A percentile compares a stretch with the other conserved stretches of the same genome.
These are phyloP conservation scores for Ophiostoma ulmi DNA, from an alignment of 2,329 filamentous ascomycete species.

Conservation along the genomic window DNA sequence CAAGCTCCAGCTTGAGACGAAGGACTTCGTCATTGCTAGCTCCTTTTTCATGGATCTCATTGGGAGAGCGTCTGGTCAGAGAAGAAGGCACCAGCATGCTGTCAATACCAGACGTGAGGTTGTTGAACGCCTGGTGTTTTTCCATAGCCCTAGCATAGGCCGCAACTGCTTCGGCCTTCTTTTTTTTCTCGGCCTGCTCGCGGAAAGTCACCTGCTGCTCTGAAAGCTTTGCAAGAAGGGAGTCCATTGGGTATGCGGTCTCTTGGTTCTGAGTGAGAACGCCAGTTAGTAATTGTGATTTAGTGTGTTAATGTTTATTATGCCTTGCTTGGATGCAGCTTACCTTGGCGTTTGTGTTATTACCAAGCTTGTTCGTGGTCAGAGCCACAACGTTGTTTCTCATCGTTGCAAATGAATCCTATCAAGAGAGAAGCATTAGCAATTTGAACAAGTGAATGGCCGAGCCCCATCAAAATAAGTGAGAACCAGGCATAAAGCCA, in stretches of 20 bases:
- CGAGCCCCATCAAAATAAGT: not conserved
- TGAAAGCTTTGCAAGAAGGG: conserved; percentile 66
- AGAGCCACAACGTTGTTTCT: conserved; percentile 47
- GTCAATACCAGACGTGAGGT: conserved; percentile 46
- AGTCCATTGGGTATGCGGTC: conserved; percentile 59
- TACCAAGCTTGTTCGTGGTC: conserved; percentile 50
- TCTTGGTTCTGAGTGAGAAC: not conserved
- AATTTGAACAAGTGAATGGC: not conserved
- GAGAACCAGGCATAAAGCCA: not conserved
- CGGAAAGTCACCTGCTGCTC: conserved; percentile 61
- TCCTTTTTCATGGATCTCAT: conserved; percentile 40
- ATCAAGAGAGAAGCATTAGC: not conserved
- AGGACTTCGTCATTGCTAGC: conserved; percentile 55
- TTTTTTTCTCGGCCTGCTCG: conserved; percentile 54
- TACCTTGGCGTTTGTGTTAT: conserved; percentile 53
- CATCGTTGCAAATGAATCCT: conserved; percentile 27
- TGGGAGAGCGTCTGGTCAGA: conserved; percentile 50
- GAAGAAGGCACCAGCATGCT: conserved; percentile 43
- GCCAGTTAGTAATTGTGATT: not conserved
- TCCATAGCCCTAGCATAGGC: conserved; percentile 39
- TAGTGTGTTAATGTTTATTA: not conserved
- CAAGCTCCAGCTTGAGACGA: conserved; percentile 65
- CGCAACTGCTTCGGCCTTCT: conserved; percentile 38
- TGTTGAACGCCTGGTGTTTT: conserved; percentile 49
- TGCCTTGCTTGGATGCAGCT: conserved; percentile 18